phyloP scores from a whole-genome alignment of 2,329 filamentous ascomycete genomes.

The Balansia obtecta region DNA sequence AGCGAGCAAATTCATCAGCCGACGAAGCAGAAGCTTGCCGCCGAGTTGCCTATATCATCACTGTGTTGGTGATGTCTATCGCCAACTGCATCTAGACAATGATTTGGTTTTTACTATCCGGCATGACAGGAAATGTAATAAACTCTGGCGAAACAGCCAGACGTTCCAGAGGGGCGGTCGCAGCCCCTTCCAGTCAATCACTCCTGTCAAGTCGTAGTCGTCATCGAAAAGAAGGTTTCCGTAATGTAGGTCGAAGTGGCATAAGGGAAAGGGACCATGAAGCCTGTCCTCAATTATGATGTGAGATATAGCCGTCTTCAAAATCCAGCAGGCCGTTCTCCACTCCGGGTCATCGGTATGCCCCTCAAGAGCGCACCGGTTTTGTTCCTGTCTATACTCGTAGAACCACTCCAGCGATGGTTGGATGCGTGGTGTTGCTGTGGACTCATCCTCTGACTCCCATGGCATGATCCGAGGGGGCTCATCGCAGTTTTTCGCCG shows the following conservation, averaged over 20 bases:
- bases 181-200: slow-evolving; percentile 3
- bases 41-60: too few species aligned
- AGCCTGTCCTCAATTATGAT: slow-evolving; percentile 5
- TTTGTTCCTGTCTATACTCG: slow-evolving; percentile 1
- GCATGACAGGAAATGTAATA: slow-evolving; percentile 5
- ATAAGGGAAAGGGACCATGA: slow-evolving; percentile 6
- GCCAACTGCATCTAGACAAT: too few species aligned
- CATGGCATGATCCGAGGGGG: slow-evolving; percentile 6
- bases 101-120: slow-evolving; percentile 3
- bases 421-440: neutral
- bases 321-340: slow-evolving; percentile 4
- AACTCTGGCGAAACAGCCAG: slow-evolving; percentile 7
- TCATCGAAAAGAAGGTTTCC: slow-evolving; percentile 7
- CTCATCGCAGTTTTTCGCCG: slow-evolving; percentile 7
- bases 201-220: slow-evolving; percentile 4
- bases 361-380: slow-evolving; percentile 1
- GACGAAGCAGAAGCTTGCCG: too few species aligned
- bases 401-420: slow-evolving; percentile 8
- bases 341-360: slow-evolving; percentile 5
- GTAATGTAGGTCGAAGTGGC: slow-evolving; percentile 6
- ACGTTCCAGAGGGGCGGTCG: slow-evolving; percentile 4
- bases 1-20: too few species aligned
- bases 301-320: slow-evolving; percentile 5
- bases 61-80: too few species aligned
- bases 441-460: neutral